Evolutionary conservation across 768 basidiomycete species (phyloP), one percentile per base, ranked within the genome.

Genomic region (Kwoniella europaea): DNA sequence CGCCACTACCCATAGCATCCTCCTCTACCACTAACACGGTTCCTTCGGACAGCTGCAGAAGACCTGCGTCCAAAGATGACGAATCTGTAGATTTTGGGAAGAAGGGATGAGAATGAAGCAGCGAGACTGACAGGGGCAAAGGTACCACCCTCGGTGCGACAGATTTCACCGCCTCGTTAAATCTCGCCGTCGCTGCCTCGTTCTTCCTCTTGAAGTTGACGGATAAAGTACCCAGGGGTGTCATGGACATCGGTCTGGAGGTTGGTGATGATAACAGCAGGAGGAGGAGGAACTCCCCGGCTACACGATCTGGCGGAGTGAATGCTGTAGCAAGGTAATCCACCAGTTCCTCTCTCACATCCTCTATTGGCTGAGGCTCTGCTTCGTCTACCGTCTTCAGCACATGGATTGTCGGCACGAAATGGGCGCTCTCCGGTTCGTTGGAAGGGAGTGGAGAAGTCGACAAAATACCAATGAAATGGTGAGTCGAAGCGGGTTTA

Each of bases 371-470:
- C 16, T 46, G n/a, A 42, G 46, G 15, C 20, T n/a, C 16, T 4
- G 50, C 24, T 29, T 57, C 56, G 20, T 29, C 42, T 27, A 54
- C 58, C 13, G 53, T 62, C 35, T 42, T 57, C 20, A 82, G 65
- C 13, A 81, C 82, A 35, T 83, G 82, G 10, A 83, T 66, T 2
- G 75, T 67, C 1, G 82, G 80, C 0, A 83, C 82, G 0, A 71
- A 10, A 10, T 56, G 56, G 0, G 58, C 62, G 18, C 63, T 55
- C 42, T 74, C 73, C 9, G 70, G 52, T 13, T 76, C 71, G 61
- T 75, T 72, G 57, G 76, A 58, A 6, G 82, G 82, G 9, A 83
- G 59, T 0, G 74, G 63, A 2, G 81, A 76, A 2, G 67, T 55
- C 1, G 81, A 81, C 3, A 83, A 63, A 35, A 83, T 69, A 1